phyloP scores from a whole-genome alignment of 2,329 filamentous ascomycete genomes.

The Ophiostoma australiae region DNA sequence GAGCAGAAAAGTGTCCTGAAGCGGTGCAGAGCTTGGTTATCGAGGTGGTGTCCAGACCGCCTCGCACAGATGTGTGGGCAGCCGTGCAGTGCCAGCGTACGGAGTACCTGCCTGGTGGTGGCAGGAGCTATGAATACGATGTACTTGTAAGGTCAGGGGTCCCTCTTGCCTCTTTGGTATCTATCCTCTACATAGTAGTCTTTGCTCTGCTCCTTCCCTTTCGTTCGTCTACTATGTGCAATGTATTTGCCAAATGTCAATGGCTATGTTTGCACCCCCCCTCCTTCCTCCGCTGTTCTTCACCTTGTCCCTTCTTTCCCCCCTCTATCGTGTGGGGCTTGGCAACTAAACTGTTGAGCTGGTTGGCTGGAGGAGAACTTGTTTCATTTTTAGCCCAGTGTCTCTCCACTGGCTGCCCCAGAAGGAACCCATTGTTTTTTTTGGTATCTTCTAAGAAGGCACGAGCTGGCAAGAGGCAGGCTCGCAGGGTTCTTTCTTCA shows the following conservation, averaged over 20 bases:
- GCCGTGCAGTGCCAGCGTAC: not conserved
- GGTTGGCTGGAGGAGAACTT: not conserved
- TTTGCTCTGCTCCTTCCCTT: not conserved
- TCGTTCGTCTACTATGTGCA: not conserved
- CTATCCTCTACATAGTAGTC: not conserved
- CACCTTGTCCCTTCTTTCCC: not conserved
- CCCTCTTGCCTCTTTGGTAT: not conserved
- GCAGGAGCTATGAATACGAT: constrained; percentile 1
- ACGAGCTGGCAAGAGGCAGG: too few relatives aligned
- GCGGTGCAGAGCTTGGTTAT: constrained; percentile 1
- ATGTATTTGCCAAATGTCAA: not conserved
- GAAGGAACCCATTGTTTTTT: constrained; percentile 6
- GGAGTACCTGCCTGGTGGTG: not conserved
- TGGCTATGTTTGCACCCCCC: not conserved
- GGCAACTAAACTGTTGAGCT: constrained; percentile 17
- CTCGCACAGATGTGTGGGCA: constrained; percentile 5
- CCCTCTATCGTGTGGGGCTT: constrained; percentile 1
- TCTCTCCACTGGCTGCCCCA: constrained; percentile 2
- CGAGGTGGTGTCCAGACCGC: constrained; percentile 5
- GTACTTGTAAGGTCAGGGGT: not conserved
- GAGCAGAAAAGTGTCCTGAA: constrained; percentile 9
- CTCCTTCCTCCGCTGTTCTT: constrained; percentile 1
- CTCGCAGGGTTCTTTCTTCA: not conserved
- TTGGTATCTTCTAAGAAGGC: not conserved
- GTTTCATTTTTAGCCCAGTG: constrained; percentile 19